Evolutionary conservation across 257 asterid species (phyloP), one percentile per base, ranked within the genome.

Genomic region (Jacaranda copaia): DNA sequence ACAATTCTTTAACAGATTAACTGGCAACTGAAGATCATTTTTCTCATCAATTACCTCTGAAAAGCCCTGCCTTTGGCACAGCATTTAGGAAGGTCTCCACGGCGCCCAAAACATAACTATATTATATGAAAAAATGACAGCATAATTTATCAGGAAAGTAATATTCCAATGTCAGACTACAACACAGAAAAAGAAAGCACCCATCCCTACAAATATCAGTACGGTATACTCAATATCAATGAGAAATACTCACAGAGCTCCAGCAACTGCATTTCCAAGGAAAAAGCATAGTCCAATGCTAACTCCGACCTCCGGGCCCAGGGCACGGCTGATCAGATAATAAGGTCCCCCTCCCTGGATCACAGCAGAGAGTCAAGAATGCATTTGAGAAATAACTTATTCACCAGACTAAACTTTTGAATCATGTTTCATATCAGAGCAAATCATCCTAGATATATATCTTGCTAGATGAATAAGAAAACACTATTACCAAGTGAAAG

Each of bases 231-330:
- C 32, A 25, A 1, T 25, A 25, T 25, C 32, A 25, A 25, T 25
- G 32, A 25, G 32, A 25, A 25, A 25, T 12, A 13, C 18, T 95
- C 89, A 95, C 99, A 95, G 96, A 61, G 99, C 91, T 73, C 98
- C 99, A 73, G 98, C 97, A 81, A 95, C 96, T 9, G 99, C 98
- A 87, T 90, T 95, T 84, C 99, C 99, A 69, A 95, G 96, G 89
- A 95, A 95, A 89, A 95, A 95, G 74, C 99, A 95, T 49, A 95
- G 89, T 70, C 99, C 99, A 65, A 95, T 95, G 94, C 99, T 95
- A 62, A 95, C 98, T 61, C 99, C 99, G 82, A 95, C 99, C 84
- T 95, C 99, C 18, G 99, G 99, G 81, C 98, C 98, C 94, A 95
- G 88, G 76, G 99, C 98, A 80, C 99, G 99, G 74, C 99, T 98